phyloP scores from a whole-genome alignment of 441 rosid genomes.

The Arabidopsis lyrata region DNA sequence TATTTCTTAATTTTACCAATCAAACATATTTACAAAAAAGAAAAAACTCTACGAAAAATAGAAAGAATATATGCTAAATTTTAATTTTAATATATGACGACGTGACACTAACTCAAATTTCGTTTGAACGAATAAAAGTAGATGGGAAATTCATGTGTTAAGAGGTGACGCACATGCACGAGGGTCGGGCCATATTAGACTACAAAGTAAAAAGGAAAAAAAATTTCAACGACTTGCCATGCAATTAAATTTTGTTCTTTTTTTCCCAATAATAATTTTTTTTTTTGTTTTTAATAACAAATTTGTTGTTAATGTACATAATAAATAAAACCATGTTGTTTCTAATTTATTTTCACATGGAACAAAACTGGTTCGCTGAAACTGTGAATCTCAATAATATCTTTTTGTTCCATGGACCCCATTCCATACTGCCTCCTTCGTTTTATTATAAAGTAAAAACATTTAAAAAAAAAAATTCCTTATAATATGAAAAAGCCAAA shows the following conservation, averaged over 20 bases:
- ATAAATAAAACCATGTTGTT: conserved; percentile 21
- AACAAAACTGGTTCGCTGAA: conserved; percentile 40
- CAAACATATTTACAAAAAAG: neutral
- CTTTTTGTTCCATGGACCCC: conserved; percentile 41
- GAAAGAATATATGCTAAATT: conserved; percentile 17
- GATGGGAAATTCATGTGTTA: conserved; percentile 36
- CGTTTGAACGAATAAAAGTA: conserved; percentile 24
- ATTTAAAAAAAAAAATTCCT: no score
- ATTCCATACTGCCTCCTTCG: conserved; percentile 28
- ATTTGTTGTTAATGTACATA: neutral
- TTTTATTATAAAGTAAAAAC: conserved; percentile 7
- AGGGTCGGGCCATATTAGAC: conserved; percentile 30
- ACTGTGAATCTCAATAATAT: conserved; percentile 42
- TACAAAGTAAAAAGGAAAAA: neutral
- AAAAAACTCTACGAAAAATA: conserved; percentile 7
- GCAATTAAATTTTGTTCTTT: neutral
- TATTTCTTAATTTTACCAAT: conserved; percentile 27
- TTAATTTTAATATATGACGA: neutral
- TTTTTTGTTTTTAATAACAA: neutral
- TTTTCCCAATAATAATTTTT: neutral
- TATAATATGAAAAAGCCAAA: conserved; percentile 41
- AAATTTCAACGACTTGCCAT: conserved; percentile 2
- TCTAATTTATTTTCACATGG: conserved; percentile 39
- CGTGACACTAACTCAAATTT: conserved; percentile 16
- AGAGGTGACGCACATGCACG: conserved; percentile 39